Evolutionary conservation across 2,329 filamentous ascomycete species (phyloP), one percentile per base, ranked within the genome.

Genomic region (Penicillium sp.): DNA sequence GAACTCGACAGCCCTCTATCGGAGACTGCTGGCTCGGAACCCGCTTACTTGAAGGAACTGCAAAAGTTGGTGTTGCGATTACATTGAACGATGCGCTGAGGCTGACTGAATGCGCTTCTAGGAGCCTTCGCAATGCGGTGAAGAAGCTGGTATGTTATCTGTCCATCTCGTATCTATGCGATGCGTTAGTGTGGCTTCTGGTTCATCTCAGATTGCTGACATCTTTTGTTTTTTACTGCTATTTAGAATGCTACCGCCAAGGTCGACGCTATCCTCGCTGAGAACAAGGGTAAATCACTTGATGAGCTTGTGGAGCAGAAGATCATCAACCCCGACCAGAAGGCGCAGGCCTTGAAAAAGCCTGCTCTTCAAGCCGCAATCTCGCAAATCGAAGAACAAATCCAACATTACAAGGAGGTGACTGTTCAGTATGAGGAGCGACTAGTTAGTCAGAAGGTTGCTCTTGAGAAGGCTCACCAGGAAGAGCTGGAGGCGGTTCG

Each of bases 101-200:
- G 17, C 23, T 26, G 23, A 26, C 27, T 33, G 18, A 24, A n/a
- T 39, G 34, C 18, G 17, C 30, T 8, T 52, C 37, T 54, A 96
- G 91, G 81, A 91, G 85, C 74, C 89, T 97, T 65, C 91, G 93
- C 68, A 96, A 94, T 74, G 78, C 94, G 67, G 89, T 86, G 80
- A 97, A 97, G 84, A 97, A 97, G 78, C 86, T 97, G 66, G 90
- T 96, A 76, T 78, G 89, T n/a, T n/a, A n/a, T n/a, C n/a, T n/a
- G n/a, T n/a, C n/a, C n/a, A n/a, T n/a, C n/a, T n/a, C n/a, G n/a
- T n/a, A n/a, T n/a, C n/a, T n/a, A n/a, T n/a, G n/a, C n/a, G n/a
- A n/a, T n/a, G n/a, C n/a, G n/a, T n/a, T n/a, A n/a, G n/a, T n/a
- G n/a, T n/a, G n/a, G n/a, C n/a, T n/a, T n/a, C n/a, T n/a, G n/a